These are phyloP conservation scores for Rossbeevera mucosa DNA, from an alignment of 768 basidiomycete genomes.

Conservation along the genomic window DNA sequence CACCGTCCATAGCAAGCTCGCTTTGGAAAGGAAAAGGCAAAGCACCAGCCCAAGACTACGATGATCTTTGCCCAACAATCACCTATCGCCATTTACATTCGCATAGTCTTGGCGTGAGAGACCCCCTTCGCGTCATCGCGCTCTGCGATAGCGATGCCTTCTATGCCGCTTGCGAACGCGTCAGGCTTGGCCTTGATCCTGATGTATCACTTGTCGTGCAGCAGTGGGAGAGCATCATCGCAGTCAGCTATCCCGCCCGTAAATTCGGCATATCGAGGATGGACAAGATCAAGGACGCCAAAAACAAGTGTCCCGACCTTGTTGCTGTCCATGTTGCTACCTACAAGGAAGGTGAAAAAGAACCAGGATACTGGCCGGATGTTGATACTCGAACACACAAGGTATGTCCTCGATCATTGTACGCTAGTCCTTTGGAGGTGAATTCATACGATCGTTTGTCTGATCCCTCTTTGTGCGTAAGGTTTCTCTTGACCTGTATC, in stretches of 20 bases:
- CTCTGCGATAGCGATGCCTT: constrained; percentile 90
- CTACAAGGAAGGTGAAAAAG: constrained; percentile 79
- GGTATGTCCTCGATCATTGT: constrained; percentile 37
- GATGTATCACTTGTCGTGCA: constrained; percentile 72
- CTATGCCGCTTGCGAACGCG: constrained; percentile 81
- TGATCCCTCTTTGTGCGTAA: constrained; percentile 25
- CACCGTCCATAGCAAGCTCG: constrained; percentile 18
- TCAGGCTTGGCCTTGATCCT: constrained; percentile 63
- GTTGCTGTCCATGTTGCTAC: constrained; percentile 91
- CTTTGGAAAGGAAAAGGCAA: constrained; percentile 57
- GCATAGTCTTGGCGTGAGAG: constrained; percentile 60
- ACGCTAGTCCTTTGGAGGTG: not conserved
- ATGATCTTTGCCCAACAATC: constrained; percentile 61
- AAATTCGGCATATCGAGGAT: constrained; percentile 91
- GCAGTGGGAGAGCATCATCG: constrained; percentile 88
- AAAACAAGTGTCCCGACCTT: constrained; percentile 80
- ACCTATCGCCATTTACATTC: constrained; percentile 78
- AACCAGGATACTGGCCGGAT: constrained; percentile 91
- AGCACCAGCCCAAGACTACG: constrained; percentile 42
- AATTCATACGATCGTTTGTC: not conserved
- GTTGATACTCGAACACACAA: constrained; percentile 90
- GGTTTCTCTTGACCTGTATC: constrained; percentile 92
- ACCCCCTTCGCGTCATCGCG: constrained; percentile 80
- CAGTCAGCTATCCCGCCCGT: constrained; percentile 93
- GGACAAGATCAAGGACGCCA: constrained; percentile 77